These are phyloP conservation scores for Trametes punicea DNA, from an alignment of 768 basidiomycete species.

Conservation along the genomic window DNA sequence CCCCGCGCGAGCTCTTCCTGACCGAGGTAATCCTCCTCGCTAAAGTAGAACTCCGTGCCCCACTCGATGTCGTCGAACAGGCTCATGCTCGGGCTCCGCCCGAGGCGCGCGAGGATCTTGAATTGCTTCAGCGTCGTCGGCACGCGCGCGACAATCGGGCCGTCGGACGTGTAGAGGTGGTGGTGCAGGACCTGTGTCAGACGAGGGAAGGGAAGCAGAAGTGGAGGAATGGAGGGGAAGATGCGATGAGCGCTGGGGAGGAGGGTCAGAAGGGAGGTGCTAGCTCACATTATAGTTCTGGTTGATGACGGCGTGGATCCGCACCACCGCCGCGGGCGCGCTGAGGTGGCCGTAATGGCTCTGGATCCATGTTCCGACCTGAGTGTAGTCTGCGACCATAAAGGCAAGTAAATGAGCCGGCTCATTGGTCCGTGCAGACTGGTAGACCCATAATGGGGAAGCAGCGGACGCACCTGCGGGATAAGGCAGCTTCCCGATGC, in stretches of 20 bases:
- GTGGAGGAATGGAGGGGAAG: neutral
- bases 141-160: slow-evolving; percentile 36
- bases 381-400: slow-evolving; percentile 43
- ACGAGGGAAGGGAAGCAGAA: neutral
- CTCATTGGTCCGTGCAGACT: neutral
- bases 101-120: slow-evolving; percentile 65
- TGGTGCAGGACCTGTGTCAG: slow-evolving; percentile 44
- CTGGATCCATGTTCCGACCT: slow-evolving; percentile 61
- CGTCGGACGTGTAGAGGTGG: slow-evolving; percentile 33
- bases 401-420: neutral
- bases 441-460: neutral
- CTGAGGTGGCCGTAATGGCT: slow-evolving; percentile 53
- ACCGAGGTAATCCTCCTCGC: slow-evolving; percentile 65
- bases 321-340: slow-evolving; percentile 59
- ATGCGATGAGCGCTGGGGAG: neutral
- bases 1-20: slow-evolving; percentile 26
- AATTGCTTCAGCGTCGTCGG: slow-evolving; percentile 78
- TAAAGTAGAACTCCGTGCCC: slow-evolving; percentile 66
- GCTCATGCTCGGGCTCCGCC: slow-evolving; percentile 40
- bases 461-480: slow-evolving; percentile 48
- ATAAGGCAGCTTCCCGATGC: slow-evolving; percentile 51
- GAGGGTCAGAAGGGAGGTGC: neutral
- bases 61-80: slow-evolving; percentile 60
- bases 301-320: slow-evolving; percentile 74
- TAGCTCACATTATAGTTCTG: slow-evolving; percentile 44